Base-by-base conservation (phyloP, 768 basidiomycete species). In the Punctularia strigosozonata region DNA sequence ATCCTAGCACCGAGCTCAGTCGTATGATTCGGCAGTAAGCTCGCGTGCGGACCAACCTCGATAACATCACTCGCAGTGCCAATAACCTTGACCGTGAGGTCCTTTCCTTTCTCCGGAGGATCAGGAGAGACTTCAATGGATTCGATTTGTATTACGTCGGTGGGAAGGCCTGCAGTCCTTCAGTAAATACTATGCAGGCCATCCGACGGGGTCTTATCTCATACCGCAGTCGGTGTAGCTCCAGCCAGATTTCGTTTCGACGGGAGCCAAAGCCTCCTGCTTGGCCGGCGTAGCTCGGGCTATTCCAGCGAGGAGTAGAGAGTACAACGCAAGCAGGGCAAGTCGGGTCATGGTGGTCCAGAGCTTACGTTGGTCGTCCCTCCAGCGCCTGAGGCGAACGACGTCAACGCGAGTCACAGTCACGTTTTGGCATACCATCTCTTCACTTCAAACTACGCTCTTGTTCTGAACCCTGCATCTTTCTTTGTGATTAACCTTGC, bases 61-160 rank as follows among this genome's bases (percentile, higher is more conserved):
- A 98, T 76, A 4, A 49, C 55, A 40, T 77, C 57, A 5, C 56
- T 47, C 2, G 79, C 83, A 3, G 49, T 52, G 3, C 78, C 94
- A 5, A 64, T 63, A 14, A 84, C 92, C 4, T 61, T 80, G 45
- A 99, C 80, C n/a, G 88, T 92, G 50, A 99, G 61, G 48, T 89
- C 71, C 52, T 86, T 49, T 4, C 95, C 95, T 4, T 91, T 87
- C 49, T 75, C 55, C 1, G 95, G 95, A 23, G 94, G 92, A 51
- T 97, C 88, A 0, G 95, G 95, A 13, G 62, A 69, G 26, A 97
- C 65, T 2, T 53, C 40, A 41, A 97, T 79, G n/a, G 73, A 79
- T 15, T 83, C 51, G 38, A 97, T 63, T 47, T 80, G 69, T 42
- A 88, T 55, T 4, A 62, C 45, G 43, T 80, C 69, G 0, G 44